Evolutionary conservation across 140 eudicot species (phyloP), one percentile per base, ranked within the genome.

Genomic region (Artemisia princeps): DNA sequence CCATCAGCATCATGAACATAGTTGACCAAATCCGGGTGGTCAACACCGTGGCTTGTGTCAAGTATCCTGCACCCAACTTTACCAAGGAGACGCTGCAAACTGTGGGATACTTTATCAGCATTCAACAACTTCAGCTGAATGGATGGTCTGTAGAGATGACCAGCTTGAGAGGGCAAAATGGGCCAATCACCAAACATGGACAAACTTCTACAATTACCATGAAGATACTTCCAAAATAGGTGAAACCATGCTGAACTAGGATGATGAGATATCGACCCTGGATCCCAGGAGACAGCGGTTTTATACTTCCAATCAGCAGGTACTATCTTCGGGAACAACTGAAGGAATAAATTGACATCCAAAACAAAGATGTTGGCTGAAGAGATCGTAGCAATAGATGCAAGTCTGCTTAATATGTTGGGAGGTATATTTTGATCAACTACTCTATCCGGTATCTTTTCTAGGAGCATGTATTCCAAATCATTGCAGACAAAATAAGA

Each of bases 181-280:
- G 99, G 99, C 86, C 83, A 94, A 58, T 88, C 99, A 66, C 89
- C 86, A 74, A 94, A 88, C 55, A 73, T 51, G 62, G 90, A 84
- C 72, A 94, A 58, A 24, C 77, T 68, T 46, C 73, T 85, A 73
- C 90, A 84, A 52, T 80, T 83, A 70, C 72, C 80, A 15, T 72
- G 72, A 66, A 94, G 94, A 80, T 94, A 94, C 16, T 81, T 84
- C 99, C 99, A 94, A 57, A 88, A 86, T 13, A 84, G 83, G 51
- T 46, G 67, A 77, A 88, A 94, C 99, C 99, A 94, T 26, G 83
- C 65, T 12, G 67, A 51, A 71, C 76, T 82, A 46, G 99, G 99
- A 82, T 81, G 87, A 70, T 70, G 72, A 53, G 77, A 68, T 72
- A 73, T 64, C 15, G 65, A 60, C 16, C 62, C 70, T 12, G 89